Conservation (phyloP, 208 protist species). For the Novymonas esmeraldas region DNA sequence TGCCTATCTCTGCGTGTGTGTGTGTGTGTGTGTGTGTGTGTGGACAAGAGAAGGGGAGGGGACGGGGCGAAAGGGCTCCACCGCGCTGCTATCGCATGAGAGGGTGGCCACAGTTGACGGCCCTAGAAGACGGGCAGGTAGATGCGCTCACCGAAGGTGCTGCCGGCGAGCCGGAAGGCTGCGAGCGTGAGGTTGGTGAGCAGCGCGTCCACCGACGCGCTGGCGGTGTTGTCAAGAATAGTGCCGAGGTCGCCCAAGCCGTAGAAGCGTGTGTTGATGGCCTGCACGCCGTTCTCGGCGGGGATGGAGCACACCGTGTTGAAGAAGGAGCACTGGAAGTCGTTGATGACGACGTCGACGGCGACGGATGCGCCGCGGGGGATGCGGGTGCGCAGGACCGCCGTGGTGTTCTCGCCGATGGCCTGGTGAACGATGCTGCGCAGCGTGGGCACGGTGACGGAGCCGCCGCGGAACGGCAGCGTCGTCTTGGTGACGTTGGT, state of each 20-base stretch:
- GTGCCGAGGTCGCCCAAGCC: constrained; percentile 19
- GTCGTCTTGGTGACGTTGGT: not conserved
- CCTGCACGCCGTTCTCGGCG: constrained; percentile 12
- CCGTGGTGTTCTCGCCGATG: constrained; percentile 7
- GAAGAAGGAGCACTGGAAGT: constrained; percentile 19
- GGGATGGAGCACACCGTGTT: constrained; percentile 26
- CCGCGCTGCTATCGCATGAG: too few relatives aligned
- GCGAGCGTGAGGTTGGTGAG: constrained; percentile 13
- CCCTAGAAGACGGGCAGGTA: constrained; percentile 14
- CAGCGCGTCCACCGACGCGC: constrained; percentile 6
- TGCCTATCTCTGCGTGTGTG: too few relatives aligned
- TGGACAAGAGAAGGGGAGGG: not conserved
- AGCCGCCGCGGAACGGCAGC: constrained; percentile 3
- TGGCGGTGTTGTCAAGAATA: constrained; percentile 17
- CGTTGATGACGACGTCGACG: constrained; percentile 25
- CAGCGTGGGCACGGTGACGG: constrained; percentile 13
- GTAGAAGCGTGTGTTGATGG: constrained; percentile 17
- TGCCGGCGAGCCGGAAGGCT: constrained; percentile 14
- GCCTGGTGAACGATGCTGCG: constrained; percentile 21
- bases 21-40: too few relatives aligned
- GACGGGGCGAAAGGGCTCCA: not conserved
- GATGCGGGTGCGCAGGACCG: constrained; percentile 13
- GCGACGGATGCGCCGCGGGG: constrained; percentile 10
- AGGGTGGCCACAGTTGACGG: too few relatives aligned
- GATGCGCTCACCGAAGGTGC: constrained; percentile 19